Base-by-base conservation (phyloP, 1,284 basidiomycete species). In the Sanghuangporus baumii region DNA sequence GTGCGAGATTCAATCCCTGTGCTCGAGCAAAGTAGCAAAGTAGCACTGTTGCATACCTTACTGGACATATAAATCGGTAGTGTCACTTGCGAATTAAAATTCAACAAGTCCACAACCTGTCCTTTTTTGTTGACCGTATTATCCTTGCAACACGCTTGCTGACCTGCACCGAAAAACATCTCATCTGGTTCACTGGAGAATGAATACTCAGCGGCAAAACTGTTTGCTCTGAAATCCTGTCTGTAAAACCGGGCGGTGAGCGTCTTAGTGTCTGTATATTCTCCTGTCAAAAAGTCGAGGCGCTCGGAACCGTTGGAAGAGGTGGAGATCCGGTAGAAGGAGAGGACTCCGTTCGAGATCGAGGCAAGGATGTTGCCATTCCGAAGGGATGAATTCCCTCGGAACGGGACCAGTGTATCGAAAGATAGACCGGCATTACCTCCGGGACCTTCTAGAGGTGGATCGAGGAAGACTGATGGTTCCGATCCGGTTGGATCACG, bases 71-170 rank as follows among this genome's bases (percentile, higher is more conserved):
- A 76, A 52, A 78, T 68, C 14, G 76, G 77, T 16, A 78, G 62
- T 16, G 74, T 73, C n/a, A 77, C 75, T 66, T 77, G 75, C 7
- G 75, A 77, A 62, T 78, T 78, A 65, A 70, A 78, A 57, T 78
- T 77, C 46, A 77, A 70, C 40, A 78, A 60, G 66, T 77, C 76
- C n/a, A 77, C 69, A 6, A 76, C 73, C 59, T 78, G 74, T 2
- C 76, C 75, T 67, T 78, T 78, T 70, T 78, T 77, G 64, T 78
- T 79, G 6, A 79, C 74, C 1, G 73, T 73, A 66, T 77, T 69
- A 62, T 79, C 76, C 6, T 71, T 74, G 65, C 77, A 78, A 64
- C 77, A 78, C 18, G 74, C 73, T 55, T 77, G 77, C 66, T 79
- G 76, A 4, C 77, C 77, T 6, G 70, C 69, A 5, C 75, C 77